These are phyloP conservation scores for Epichloe brachyelytri DNA, from an alignment of 2,329 filamentous ascomycete genomes.

Conservation along the genomic window DNA sequence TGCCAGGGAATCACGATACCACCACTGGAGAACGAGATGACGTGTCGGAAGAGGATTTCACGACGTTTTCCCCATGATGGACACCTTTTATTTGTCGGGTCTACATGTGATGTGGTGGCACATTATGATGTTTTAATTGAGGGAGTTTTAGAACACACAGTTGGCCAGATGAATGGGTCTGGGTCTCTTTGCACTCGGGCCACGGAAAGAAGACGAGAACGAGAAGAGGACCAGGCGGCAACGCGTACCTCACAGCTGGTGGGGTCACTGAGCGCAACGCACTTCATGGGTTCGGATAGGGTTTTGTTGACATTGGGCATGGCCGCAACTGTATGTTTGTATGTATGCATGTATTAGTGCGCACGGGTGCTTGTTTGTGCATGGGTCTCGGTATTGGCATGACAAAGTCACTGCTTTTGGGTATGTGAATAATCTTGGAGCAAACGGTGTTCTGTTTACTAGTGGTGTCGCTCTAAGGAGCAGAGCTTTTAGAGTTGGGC, in stretches of 20 bases:
- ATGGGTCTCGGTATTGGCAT: neutral
- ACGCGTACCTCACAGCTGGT: neutral
- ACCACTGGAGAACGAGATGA: neutral
- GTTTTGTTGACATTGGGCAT: neutral
- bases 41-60: neutral
- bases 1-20: neutral
- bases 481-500: neutral
- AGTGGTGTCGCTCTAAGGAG: neutral
- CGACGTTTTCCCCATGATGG: neutral
- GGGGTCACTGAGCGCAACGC: neutral
- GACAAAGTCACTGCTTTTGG: neutral
- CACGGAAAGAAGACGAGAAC: too few species aligned
- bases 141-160: neutral
- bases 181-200: neutral
- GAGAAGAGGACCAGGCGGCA: slow-evolving; percentile 1
- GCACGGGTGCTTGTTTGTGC: neutral
- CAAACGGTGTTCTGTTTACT: neutral
- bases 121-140: neutral
- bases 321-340: neutral
- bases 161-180: too few species aligned
- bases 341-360: neutral
- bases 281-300: neutral
- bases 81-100: neutral
- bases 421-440: neutral
- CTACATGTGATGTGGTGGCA: neutral